Percentiles rank a stretch among this genome's conserved stretches.
These are phyloP conservation scores for Diaporthe sp. DNA, from an alignment of 2,329 filamentous ascomycete species.

Conservation along the genomic window DNA sequence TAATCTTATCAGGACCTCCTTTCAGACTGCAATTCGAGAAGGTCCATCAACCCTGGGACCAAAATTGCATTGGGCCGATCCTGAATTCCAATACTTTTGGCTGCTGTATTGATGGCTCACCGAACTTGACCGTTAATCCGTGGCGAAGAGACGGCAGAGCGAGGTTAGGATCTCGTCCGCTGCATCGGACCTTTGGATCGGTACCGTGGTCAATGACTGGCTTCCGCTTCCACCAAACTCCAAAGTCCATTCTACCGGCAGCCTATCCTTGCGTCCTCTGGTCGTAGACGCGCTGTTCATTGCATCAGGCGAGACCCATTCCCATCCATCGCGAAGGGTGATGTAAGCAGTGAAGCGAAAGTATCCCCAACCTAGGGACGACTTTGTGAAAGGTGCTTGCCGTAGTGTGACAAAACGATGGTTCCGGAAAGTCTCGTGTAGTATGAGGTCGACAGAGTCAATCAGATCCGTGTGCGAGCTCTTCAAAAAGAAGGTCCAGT, in stretches of 20 bases:
- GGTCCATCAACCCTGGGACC: too few relatives aligned
- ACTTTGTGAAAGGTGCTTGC: conserved; percentile 29
- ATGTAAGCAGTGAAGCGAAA: conserved; percentile 25
- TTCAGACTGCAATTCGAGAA: background rate
- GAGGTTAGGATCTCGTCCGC: conserved; percentile 12
- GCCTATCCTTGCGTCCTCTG: conserved; percentile 6
- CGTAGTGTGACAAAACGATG: conserved; percentile 32
- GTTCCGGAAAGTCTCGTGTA: conserved; percentile 19
- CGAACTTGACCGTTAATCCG: background rate
- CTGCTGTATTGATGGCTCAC: background rate
- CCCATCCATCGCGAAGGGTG: conserved; percentile 32
- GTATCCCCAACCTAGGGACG: conserved; percentile 27
- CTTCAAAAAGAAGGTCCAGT: conserved; percentile 28
- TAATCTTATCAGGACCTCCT: background rate
- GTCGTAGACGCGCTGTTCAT: background rate
- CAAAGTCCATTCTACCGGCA: conserved; percentile 14
- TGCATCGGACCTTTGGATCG: background rate
- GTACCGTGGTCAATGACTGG: background rate
- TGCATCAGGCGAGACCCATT: conserved; percentile 14
- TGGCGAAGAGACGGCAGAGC: background rate
- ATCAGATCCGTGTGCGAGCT: conserved; percentile 15
- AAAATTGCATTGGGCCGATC: too few relatives aligned
- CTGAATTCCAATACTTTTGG: too few relatives aligned
- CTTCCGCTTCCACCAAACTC: conserved; percentile 4
- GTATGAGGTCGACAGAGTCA: conserved; percentile 32